phyloP scores from a whole-genome alignment of 2,329 filamentous ascomycete genomes.

The Chaetomium sp. region DNA sequence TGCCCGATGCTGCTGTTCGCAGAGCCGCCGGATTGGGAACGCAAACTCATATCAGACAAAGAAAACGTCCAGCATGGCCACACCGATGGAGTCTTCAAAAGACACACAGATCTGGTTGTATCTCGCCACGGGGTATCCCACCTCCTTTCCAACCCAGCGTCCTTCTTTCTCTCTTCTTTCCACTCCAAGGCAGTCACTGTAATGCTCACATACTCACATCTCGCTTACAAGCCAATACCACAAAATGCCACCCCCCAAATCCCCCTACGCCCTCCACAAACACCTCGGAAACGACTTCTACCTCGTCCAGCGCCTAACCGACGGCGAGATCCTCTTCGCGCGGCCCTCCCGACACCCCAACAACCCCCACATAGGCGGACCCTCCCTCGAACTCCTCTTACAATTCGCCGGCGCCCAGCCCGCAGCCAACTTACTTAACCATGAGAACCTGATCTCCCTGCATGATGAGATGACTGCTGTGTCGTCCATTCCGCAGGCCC shows the following conservation, averaged over 20 bases:
- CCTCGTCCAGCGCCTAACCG: constrained; percentile 28
- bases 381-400: constrained; percentile 25
- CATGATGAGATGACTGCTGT: constrained; percentile 29
- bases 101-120: too few species aligned
- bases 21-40: too few species aligned
- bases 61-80: too few species aligned
- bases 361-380: constrained; percentile 15
- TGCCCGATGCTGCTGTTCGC: too few species aligned
- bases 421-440: constrained; percentile 37
- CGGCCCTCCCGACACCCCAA: constrained; percentile 17
- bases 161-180: too few species aligned
- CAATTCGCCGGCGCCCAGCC: constrained; percentile 24
- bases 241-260: constrained; percentile 20
- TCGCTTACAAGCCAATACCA: not conserved
- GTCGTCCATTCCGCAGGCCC: constrained; percentile 7
- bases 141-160: too few species aligned
- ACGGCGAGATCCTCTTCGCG: constrained; percentile 32
- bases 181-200: too few species aligned
- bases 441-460: constrained; percentile 44
- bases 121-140: too few species aligned
- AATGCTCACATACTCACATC: too few species aligned
- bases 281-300: constrained; percentile 26
- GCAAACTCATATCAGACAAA: too few species aligned
- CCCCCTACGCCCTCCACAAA: constrained; percentile 23
- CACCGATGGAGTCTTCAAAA: too few species aligned